A percentile compares a stretch with the other conserved stretches of the same genome.
phyloP scores from a whole-genome alignment of 106 monocot species.

The Chionographis japonica region DNA sequence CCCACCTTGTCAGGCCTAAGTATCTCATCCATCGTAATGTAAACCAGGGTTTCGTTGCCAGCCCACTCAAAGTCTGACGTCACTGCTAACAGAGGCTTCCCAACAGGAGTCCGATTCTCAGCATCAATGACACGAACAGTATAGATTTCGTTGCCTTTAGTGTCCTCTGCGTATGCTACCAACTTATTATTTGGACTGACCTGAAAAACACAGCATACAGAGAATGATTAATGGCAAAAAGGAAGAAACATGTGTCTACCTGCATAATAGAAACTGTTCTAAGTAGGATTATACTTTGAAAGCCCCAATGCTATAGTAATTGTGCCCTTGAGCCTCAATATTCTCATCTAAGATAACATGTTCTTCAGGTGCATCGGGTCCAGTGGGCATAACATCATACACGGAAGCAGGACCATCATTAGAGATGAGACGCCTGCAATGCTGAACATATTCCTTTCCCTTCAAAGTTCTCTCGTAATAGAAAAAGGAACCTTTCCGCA shows the following conservation, averaged over 20 bases:
- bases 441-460: conserved; percentile 94
- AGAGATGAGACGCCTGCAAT: conserved; percentile 64
- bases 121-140: conserved; percentile 71
- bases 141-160: conserved; percentile 84
- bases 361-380: conserved; percentile 69
- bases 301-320: conserved; percentile 75
- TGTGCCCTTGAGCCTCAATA: conserved; percentile 68
- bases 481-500: conserved; percentile 73
- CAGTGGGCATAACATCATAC: conserved; percentile 75
- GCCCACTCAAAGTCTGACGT: conserved; percentile 74
- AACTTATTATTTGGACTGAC: conserved; percentile 80
- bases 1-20: conserved; percentile 75
- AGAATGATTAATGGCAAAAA: neutral
- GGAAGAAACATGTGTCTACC: neutral
- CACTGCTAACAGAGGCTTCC: conserved; percentile 39
- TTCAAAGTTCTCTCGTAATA: conserved; percentile 76
- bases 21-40: conserved; percentile 79
- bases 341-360: conserved; percentile 98
- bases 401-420: conserved; percentile 46
- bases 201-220: conserved; percentile 29
- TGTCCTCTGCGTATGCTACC: conserved; percentile 83
- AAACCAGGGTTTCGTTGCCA: conserved; percentile 60
- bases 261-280: neutral
- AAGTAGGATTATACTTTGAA: conserved; percentile 50
- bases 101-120: conserved; percentile 52